Evolutionary conservation across 2,329 filamentous ascomycete genomes (phyloP).

Genomic region (Penicillium sp.): DNA sequence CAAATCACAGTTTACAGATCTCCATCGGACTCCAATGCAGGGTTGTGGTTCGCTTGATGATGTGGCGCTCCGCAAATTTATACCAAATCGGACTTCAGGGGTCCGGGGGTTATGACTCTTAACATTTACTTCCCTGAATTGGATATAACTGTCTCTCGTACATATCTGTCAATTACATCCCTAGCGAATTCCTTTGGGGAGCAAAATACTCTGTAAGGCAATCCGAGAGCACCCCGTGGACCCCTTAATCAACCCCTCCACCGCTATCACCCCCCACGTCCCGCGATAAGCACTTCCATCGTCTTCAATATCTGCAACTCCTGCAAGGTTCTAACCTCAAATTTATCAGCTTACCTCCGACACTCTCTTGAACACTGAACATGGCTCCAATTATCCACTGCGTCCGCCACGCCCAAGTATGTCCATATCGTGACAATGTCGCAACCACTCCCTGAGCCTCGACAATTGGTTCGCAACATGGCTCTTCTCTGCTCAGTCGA

Average conservation of each 20-base stretch:
- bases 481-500: background rate
- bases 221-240: too few relatives aligned
- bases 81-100: constrained; percentile 17
- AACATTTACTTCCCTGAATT: background rate
- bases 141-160: background rate
- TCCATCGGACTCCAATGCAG: constrained; percentile 8
- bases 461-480: background rate
- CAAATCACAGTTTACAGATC: constrained; percentile 13
- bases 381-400: constrained; percentile 46
- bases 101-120: constrained; percentile 16
- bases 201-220: background rate
- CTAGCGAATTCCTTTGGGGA: background rate
- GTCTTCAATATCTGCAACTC: constrained; percentile 1
- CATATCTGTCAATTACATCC: background rate
- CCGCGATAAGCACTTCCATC: constrained; percentile 15
- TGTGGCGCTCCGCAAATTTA: constrained; percentile 8
- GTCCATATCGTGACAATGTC: constrained; percentile 6
- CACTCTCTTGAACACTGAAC: background rate
- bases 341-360: background rate
- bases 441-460: background rate
- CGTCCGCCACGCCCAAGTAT: constrained; percentile 48
- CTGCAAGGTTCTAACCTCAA: background rate
- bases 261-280: constrained; percentile 21
- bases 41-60: constrained; percentile 14
- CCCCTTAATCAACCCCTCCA: background rate